Evolutionary conservation across 2,329 filamentous ascomycete species (phyloP), one percentile per base, ranked within the genome.

Genomic region (Trichophyton equinum): DNA sequence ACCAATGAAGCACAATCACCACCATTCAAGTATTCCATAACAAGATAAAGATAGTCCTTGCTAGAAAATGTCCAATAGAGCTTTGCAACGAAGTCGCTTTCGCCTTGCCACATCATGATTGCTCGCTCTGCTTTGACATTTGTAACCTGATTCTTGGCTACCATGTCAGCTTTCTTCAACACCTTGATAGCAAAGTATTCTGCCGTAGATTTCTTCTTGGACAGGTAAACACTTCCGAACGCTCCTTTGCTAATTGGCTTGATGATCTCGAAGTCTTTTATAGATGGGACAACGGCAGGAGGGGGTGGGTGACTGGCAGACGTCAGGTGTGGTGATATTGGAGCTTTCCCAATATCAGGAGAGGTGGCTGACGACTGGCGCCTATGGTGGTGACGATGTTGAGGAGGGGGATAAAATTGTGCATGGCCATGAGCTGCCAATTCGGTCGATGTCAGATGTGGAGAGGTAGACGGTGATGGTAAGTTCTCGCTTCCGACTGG

Each of bases 61-160:
- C 92, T 99, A 3, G 94, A 96, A 70, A 99, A 99, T 0, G 94
- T 99, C 95, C 95, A 99, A 76, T 97, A 99, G 11, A 99, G 81
- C 77, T 99, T 99, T 27, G 94, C 94, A 62, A 99, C 94, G 72
- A 99, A 99, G 63, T 99, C 94, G 72, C 95, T 99, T 74, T 97
- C 91, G 22, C 94, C 94, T 76, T 99, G 94, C 89, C 94, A 97
- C 94, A 99, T 99, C 94, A 99, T 97, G 71, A 99, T 99, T 22
- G 95, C 95, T 66, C 94, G 84, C 75, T 99, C 94, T 7, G 95
- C 94, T 75, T 99, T 97, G 69, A 99, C 94, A 70, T 99, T 99
- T 67, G 94, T 96, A 67, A 99, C 91, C 72, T 99, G 94, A 72
- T 99, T 99, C 76, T 99, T 99, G 64, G 94, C 94, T 64, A 99